Evolutionary conservation across 2,329 filamentous ascomycete genomes (phyloP), one percentile per base, ranked within the genome.

Genomic region (Fusarium sp.): DNA sequence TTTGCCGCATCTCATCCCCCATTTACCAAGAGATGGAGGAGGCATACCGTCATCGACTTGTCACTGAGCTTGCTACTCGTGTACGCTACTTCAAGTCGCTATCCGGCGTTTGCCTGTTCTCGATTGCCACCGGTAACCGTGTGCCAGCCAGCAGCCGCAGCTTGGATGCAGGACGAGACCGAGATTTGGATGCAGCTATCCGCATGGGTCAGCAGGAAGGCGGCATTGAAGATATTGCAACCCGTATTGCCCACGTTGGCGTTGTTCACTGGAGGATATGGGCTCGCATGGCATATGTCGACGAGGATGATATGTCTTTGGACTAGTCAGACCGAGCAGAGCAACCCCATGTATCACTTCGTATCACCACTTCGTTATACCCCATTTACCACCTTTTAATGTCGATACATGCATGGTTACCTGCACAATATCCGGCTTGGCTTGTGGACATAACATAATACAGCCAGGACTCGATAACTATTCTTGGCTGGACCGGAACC

Each of bases 231-330:
- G 90, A 94, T 63, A 88, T 97, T 78, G 89, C 93, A 2, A 91
- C 90, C 46, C 89, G 93, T 47, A 85, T 97, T 53, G 91, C 93
- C 8, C 95, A 98, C 76, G 89, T 98, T 46, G 90, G 92, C 16
- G 86, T 96, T 8, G 82, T 98, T 25, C 94, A 98, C 80, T 98
- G 95, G 94, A 88, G 93, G 51, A 91, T 97, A 5, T 98, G 95
- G 94, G 88, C 88, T 3, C 88, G 89, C 4, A 83, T 97, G 56
- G 89, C 92, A 15, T 97, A 97, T 77, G 71, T 81, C 16, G 80
- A 79, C 27, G 84, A 83, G 29, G 80, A 83, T 55, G 78, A 78
- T 51, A 78, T 80, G 76, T 66, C 73, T 29, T 64, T 80, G 57
- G 80, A 82, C 43, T 75, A 73, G 67, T 42, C 50, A 54, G 42